Percentiles rank a stretch among this genome's conserved stretches.
Evolutionary conservation across 1,139 yeast genomes (phyloP).

Genomic region (Geotrichum europaeum): DNA sequence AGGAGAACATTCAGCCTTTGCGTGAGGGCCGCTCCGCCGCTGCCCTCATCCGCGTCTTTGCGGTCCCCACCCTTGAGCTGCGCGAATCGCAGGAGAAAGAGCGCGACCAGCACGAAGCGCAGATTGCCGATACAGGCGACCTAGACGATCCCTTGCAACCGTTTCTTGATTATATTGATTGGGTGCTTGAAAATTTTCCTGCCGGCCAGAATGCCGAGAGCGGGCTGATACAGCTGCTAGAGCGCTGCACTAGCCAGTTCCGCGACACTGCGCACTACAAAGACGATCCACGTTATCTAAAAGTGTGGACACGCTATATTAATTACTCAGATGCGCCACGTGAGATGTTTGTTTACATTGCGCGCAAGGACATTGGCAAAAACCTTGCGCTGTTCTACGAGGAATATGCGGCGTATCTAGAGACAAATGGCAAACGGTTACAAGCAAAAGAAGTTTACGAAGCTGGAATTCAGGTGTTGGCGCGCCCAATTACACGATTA

Average conservation of each 20-base stretch:
- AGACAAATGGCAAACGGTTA: conserved; percentile 42
- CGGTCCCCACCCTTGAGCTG: conserved; percentile 29
- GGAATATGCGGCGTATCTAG: conserved; percentile 67
- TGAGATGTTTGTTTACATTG: conserved; percentile 67
- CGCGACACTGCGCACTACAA: conserved; percentile 61
- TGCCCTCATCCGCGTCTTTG: conserved; percentile 47
- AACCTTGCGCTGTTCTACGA: conserved; percentile 70
- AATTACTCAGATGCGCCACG: conserved; percentile 63
- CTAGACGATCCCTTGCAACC: conserved; percentile 79
- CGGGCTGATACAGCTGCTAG: conserved; percentile 61
- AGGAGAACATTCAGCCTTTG: conserved; percentile 73
- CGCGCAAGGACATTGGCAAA: conserved; percentile 66
- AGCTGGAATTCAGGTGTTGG: conserved; percentile 53
- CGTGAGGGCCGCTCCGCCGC: conserved; percentile 65
- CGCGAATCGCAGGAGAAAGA: conserved; percentile 11
- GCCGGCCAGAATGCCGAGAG: conserved; percentile 63
- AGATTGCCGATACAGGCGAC: conserved; percentile 45
- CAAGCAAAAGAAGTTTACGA: conserved; percentile 64
- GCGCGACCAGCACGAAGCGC: conserved; percentile 39
- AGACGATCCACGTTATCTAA: conserved; percentile 74
- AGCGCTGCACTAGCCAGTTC: conserved; percentile 65
- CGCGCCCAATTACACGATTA: conserved; percentile 60
- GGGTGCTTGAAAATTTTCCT: conserved; percentile 65
- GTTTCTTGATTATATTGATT: conserved; percentile 61
- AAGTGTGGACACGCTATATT: conserved; percentile 74